phyloP scores from a whole-genome alignment of 2,329 filamentous ascomycete genomes.

The Acarospora socialis region DNA sequence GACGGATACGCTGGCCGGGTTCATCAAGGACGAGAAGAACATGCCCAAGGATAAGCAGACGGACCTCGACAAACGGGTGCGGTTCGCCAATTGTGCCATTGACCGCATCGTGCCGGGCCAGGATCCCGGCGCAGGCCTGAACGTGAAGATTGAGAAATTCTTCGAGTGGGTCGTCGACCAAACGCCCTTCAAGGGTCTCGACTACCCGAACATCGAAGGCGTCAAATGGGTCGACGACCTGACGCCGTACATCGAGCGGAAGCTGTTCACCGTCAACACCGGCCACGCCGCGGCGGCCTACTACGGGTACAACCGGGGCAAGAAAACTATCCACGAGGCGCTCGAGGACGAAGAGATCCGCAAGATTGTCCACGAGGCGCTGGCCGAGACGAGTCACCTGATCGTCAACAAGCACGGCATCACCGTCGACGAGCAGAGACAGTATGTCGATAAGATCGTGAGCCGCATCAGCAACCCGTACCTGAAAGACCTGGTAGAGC shows the following conservation, averaged over 20 bases:
- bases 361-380: constrained; percentile 60
- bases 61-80: constrained; percentile 57
- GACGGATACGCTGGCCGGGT: constrained; percentile 69
- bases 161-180: constrained; percentile 96
- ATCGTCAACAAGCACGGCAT: constrained; percentile 83
- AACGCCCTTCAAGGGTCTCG: constrained; percentile 57
- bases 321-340: constrained; percentile 79
- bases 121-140: constrained; percentile 60
- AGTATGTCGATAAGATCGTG: constrained; percentile 87
- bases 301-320: constrained; percentile 76
- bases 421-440: constrained; percentile 55
- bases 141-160: constrained; percentile 96
- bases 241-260: constrained; percentile 93
- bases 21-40: constrained; percentile 64
- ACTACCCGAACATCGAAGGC: constrained; percentile 63
- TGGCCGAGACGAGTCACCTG: constrained; percentile 73
- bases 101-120: constrained; percentile 96
- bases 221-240: constrained; percentile 90
- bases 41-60: constrained; percentile 53
- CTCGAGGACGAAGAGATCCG: constrained; percentile 69
- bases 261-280: constrained; percentile 98
- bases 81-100: constrained; percentile 95
- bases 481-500: constrained; percentile 82
- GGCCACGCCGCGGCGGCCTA: constrained; percentile 93
- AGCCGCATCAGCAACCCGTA: constrained; percentile 85